phyloP scores from a whole-genome alignment of 2,329 filamentous ascomycete species.

The Trichophyton rubrum region DNA sequence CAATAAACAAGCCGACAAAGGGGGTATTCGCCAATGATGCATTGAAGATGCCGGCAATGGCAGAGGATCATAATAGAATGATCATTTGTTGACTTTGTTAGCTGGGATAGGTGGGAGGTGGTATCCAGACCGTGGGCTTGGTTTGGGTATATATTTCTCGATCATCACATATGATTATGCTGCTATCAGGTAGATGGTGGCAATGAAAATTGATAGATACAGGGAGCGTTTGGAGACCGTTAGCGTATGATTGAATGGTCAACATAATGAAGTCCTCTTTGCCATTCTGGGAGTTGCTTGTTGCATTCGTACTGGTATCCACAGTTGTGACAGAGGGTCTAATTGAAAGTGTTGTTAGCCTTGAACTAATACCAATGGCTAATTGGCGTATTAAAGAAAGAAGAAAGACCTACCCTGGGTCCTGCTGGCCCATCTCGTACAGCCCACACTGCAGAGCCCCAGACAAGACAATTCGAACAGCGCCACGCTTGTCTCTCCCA shows the following conservation, averaged over 20 bases:
- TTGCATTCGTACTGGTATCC: constrained; percentile 81
- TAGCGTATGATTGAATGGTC: constrained; percentile 24
- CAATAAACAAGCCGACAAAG: neutral
- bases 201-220: neutral
- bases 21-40: neutral
- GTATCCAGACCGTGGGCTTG: neutral
- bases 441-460: constrained; percentile 86
- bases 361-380: neutral
- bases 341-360: constrained; percentile 8
- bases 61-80: neutral
- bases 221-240: neutral
- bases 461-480: constrained; percentile 75
- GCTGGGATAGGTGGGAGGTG: neutral
- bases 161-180: neutral
- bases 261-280: constrained; percentile 52
- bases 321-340: constrained; percentile 89
- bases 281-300: constrained; percentile 67
- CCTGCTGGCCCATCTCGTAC: constrained; percentile 83
- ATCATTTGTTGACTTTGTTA: neutral
- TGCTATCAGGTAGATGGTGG: neutral
- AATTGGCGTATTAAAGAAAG: neutral
- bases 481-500: constrained; percentile 72
- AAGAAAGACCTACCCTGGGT: constrained; percentile 48
- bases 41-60: neutral
- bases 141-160: neutral